A percentile compares a stretch with the other conserved stretches of the same genome.
phyloP scores from a whole-genome alignment of 306 rosid species.

The Gillenia trifoliata region DNA sequence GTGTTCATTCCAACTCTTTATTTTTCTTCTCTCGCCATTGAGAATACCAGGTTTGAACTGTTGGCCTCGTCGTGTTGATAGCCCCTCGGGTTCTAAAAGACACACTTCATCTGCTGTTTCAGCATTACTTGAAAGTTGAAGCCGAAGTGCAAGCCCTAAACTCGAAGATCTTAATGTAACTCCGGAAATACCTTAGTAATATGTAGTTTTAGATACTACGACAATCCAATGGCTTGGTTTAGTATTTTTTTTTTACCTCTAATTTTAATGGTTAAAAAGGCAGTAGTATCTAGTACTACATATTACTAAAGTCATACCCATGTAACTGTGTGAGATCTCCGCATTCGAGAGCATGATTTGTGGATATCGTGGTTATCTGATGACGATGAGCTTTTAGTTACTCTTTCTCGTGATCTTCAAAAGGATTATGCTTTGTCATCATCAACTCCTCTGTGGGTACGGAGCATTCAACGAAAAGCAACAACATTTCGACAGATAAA shows the following conservation, averaged over 20 bases:
- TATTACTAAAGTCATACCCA: too few species aligned
- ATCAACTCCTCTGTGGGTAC: conserved; percentile 79
- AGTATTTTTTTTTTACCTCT: too few species aligned
- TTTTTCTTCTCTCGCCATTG: too few species aligned
- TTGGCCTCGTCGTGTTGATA: too few species aligned
- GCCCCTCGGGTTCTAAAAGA: conserved; percentile 41
- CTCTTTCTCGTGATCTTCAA: conserved; percentile 56
- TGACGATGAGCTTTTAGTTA: conserved; percentile 67
- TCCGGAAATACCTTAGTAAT: too few species aligned
- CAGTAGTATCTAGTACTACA: too few species aligned
- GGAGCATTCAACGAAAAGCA: conserved; percentile 28
- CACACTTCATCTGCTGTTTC: conserved; percentile 60
- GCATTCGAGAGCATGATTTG: conserved; percentile 69
- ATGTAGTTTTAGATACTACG: too few species aligned
- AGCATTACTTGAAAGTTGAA: conserved; percentile 73
- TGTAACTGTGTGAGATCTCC: conserved; percentile 64
- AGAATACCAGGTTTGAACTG: too few species aligned
- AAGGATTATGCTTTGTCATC: conserved; percentile 72
- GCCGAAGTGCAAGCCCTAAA: conserved; percentile 70
- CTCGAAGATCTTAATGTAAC: conserved; percentile 73
- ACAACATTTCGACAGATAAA: too few species aligned
- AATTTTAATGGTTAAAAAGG: too few species aligned
- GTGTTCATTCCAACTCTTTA: too few species aligned
- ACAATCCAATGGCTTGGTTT: too few species aligned
- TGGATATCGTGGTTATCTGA: conserved; percentile 89